Percentiles rank a stretch among this genome's conserved stretches.
These are phyloP conservation scores for Haplographium delicatum DNA, from an alignment of 495 filamentous ascomycete genomes.

Conservation along the genomic window DNA sequence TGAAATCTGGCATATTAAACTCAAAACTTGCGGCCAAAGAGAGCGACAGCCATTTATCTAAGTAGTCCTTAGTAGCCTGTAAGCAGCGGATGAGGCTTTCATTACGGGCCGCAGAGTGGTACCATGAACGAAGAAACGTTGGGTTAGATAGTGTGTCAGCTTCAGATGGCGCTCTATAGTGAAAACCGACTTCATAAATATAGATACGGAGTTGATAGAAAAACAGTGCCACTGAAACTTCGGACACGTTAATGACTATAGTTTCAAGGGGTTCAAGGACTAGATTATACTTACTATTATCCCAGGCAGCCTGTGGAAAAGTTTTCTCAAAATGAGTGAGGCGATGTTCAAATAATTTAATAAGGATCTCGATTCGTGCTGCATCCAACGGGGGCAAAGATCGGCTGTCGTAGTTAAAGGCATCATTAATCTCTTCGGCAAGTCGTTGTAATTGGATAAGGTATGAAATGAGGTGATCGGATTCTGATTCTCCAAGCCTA, in stretches of 20 bases:
- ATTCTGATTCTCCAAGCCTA: background rate
- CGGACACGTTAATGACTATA: background rate
- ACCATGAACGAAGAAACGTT: conserved; percentile 10
- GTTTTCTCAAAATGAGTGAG: conserved; percentile 9
- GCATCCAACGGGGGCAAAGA: conserved; percentile 4
- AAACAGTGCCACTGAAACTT: conserved; percentile 13
- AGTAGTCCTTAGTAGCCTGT: conserved; percentile 10
- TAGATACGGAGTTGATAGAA: conserved; percentile 13
- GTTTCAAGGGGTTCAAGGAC: background rate
- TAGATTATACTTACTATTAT: conserved; percentile 16
- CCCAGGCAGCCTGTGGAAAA: conserved; percentile 14
- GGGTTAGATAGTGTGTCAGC: background rate
- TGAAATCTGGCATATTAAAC: conserved; percentile 7
- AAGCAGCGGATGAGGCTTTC: conserved; percentile 8
- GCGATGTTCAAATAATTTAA: conserved; percentile 12
- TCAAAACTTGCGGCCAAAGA: background rate
- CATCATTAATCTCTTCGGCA: conserved; percentile 17
- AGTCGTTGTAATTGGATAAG: conserved; percentile 15
- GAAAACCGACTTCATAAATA: conserved; percentile 20
- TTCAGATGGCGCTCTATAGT: background rate
- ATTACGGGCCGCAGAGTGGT: conserved; percentile 10
- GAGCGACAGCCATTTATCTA: conserved; percentile 12
- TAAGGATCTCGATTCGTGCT: conserved; percentile 13
- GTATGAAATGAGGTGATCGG: conserved; percentile 18
- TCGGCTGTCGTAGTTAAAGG: conserved; percentile 10